A percentile compares a stretch with the other conserved stretches of the same genome.
Conservation (phyloP, 306 rosid species). For the Quercus agrifolia region DNA sequence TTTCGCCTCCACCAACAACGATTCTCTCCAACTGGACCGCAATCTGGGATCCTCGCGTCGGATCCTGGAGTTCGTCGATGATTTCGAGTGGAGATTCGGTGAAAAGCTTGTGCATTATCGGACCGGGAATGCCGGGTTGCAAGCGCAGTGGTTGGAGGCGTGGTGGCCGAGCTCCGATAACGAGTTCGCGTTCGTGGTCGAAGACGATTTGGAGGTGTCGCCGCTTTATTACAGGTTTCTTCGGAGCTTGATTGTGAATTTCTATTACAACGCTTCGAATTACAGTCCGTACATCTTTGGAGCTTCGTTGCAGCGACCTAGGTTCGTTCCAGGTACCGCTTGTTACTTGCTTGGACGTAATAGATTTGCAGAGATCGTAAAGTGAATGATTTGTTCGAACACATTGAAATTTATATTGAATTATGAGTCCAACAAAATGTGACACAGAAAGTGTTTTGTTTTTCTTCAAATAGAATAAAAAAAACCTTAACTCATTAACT, state of each 20-base stretch:
- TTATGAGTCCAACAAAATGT: too few relatives aligned
- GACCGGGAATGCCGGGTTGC: constrained; percentile 74
- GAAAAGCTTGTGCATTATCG: constrained; percentile 76
- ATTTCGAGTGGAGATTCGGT: constrained; percentile 72
- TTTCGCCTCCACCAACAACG: constrained; percentile 21
- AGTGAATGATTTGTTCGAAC: background rate
- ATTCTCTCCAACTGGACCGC: constrained; percentile 25
- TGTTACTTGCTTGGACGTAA: background rate
- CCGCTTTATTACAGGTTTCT: constrained; percentile 75
- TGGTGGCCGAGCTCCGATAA: constrained; percentile 92
- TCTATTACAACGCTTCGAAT: constrained; percentile 70
- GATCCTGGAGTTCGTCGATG: constrained; percentile 64
- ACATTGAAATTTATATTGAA: background rate
- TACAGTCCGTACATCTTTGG: constrained; percentile 76
- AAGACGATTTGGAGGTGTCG: constrained; percentile 91
- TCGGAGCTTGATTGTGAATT: constrained; percentile 62
- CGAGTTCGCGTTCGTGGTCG: constrained; percentile 80
- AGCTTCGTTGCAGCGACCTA: constrained; percentile 84
- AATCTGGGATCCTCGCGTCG: constrained; percentile 48
- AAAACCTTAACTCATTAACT: too few relatives aligned
- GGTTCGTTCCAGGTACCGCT: constrained; percentile 98
- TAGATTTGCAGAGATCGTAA: background rate
- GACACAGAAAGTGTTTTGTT: too few relatives aligned
- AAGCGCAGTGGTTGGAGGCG: constrained; percentile 98
- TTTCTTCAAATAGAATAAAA: too few relatives aligned